These are phyloP conservation scores for Monilinia polystroma DNA, from an alignment of 2,329 filamentous ascomycete genomes.

Conservation along the genomic window DNA sequence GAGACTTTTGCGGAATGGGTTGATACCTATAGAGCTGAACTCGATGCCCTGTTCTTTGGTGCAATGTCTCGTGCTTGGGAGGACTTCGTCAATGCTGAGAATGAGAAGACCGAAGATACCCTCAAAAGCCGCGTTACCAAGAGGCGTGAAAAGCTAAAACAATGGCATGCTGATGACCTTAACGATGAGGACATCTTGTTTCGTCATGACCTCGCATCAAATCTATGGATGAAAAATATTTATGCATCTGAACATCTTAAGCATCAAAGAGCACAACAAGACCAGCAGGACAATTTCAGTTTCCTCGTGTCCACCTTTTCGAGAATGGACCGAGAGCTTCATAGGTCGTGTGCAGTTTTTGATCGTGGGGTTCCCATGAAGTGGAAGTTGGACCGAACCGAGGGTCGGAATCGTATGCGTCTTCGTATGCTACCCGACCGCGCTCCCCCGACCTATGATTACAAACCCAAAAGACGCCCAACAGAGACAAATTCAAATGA, in stretches of 20 bases:
- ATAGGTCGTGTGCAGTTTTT: conserved; percentile 78
- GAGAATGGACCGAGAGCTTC: conserved; percentile 75
- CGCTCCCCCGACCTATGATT: conserved; percentile 65
- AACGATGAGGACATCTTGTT: conserved; percentile 69
- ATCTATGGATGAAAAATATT: conserved; percentile 93
- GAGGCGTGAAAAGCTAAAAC: conserved; percentile 76
- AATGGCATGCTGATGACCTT: conserved; percentile 72
- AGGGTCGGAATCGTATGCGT: conserved; percentile 93
- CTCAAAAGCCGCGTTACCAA: conserved; percentile 68
- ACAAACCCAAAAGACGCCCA: conserved; percentile 77
- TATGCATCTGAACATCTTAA: conserved; percentile 90
- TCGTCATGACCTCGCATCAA: conserved; percentile 83
- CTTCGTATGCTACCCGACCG: conserved; percentile 81
- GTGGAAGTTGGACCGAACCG: conserved; percentile 94
- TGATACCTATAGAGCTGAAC: conserved; percentile 71
- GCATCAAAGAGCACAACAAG: conserved; percentile 83
- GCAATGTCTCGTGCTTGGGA: conserved; percentile 83
- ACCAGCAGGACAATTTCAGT: conserved; percentile 84
- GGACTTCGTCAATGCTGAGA: conserved; percentile 79
- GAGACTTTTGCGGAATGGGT: conserved; percentile 87
- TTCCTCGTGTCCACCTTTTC: conserved; percentile 75
- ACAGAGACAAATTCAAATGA: conserved; percentile 45
- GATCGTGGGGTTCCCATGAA: conserved; percentile 62
- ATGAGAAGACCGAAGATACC: conserved; percentile 74
- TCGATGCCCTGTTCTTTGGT: conserved; percentile 81